Evolutionary conservation across 2,329 filamentous ascomycete species (phyloP).

Genomic region (Pseudogymnoascus sp.): DNA sequence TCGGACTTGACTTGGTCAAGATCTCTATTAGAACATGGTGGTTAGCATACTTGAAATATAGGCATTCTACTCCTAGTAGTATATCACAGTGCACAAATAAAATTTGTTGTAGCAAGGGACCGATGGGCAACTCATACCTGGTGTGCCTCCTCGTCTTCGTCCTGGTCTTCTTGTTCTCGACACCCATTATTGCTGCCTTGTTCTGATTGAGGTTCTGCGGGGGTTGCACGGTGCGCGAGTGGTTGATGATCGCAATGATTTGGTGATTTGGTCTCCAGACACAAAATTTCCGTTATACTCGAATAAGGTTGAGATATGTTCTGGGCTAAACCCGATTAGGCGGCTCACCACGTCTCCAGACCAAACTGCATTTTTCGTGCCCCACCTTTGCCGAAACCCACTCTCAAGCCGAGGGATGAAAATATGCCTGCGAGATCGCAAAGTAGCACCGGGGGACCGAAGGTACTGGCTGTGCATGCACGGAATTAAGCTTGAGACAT

Average conservation of each 20-base stretch:
- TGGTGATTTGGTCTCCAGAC: slow-evolving; percentile 1
- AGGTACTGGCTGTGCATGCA: background rate
- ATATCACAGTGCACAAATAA: background rate
- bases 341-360: slow-evolving; percentile 9
- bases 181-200: slow-evolving; percentile 48
- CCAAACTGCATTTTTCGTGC: slow-evolving; percentile 7
- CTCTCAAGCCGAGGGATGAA: slow-evolving; percentile 2
- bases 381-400: slow-evolving; percentile 5
- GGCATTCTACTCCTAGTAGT: background rate
- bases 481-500: background rate
- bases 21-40: slow-evolving; percentile 51
- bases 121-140: slow-evolving; percentile 42
- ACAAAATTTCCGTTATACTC: slow-evolving; percentile 6
- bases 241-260: slow-evolving; percentile 5
- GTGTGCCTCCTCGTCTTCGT: slow-evolving; percentile 68
- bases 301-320: slow-evolving; percentile 2
- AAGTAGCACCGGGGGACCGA: background rate
- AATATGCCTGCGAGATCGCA: background rate
- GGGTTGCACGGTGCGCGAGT: background rate
- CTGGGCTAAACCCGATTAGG: background rate
- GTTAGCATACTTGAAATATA: background rate
- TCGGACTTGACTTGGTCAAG: slow-evolving; percentile 89
- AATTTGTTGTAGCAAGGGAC: background rate
- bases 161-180: slow-evolving; percentile 57
- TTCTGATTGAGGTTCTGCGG: background rate